These are phyloP conservation scores for Bonia amplexicaulis DNA, from an alignment of 176 grass and related monocot species.

Conservation along the genomic window DNA sequence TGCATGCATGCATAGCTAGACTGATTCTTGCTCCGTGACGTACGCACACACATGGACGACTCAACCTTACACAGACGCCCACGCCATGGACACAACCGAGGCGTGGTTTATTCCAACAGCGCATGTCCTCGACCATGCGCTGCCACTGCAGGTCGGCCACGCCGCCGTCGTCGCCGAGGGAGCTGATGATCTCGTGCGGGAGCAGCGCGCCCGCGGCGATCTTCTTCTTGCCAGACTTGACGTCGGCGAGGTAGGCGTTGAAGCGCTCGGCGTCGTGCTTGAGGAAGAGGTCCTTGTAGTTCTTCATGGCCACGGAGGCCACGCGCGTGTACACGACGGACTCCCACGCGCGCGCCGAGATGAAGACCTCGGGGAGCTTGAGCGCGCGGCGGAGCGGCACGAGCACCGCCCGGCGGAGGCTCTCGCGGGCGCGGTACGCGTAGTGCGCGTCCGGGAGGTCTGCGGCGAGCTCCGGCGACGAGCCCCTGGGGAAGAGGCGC, in stretches of 20 bases:
- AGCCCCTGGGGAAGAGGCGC: conserved; percentile 57
- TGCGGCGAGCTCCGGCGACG: conserved; percentile 27
- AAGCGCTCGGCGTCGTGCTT: conserved; percentile 54
- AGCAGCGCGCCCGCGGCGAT: conserved; percentile 65
- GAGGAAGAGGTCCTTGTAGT: conserved; percentile 57
- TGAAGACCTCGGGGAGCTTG: conserved; percentile 73
- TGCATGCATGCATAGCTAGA: too few species aligned
- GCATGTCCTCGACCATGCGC: conserved; percentile 61
- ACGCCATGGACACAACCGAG: too few species aligned
- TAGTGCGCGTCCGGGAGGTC: conserved; percentile 56
- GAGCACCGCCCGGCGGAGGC: conserved; percentile 50
- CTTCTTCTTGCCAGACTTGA: conserved; percentile 42
- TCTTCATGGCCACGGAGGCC: conserved; percentile 71
- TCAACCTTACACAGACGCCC: too few species aligned
- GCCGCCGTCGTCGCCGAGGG: not conserved
- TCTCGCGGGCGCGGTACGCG: conserved; percentile 57
- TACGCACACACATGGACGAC: too few species aligned
- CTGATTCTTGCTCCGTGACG: too few species aligned
- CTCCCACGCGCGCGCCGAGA: conserved; percentile 48
- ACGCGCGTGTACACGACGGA: conserved; percentile 62
- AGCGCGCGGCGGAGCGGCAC: conserved; percentile 64
- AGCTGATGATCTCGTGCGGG: conserved; percentile 52
- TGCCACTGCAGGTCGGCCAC: conserved; percentile 71
- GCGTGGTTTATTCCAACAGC: too few species aligned
- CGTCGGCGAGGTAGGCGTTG: conserved; percentile 49